phyloP scores from a whole-genome alignment of 768 basidiomycete species.

The Pisolithus marmoratus region DNA sequence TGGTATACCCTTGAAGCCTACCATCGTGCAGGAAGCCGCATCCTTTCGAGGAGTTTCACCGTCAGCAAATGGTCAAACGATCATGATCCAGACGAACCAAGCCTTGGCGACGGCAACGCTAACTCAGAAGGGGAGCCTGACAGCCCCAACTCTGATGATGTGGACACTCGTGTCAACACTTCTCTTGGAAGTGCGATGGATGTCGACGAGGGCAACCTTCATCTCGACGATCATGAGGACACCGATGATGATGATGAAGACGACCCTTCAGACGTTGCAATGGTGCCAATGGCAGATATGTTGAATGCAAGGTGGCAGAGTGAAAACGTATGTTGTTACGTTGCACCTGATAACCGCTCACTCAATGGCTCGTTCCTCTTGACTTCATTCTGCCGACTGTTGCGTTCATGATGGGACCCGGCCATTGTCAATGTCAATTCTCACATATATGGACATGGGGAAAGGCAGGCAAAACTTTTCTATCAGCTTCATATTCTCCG shows the following conservation, averaged over 20 bases:
- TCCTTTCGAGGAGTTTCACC: slow-evolving; percentile 89
- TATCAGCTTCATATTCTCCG: slow-evolving; percentile 65
- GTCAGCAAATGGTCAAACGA: slow-evolving; percentile 54
- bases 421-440: not conserved
- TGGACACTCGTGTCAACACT: slow-evolving; percentile 19
- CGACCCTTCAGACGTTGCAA: slow-evolving; percentile 63
- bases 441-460: not conserved
- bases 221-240: slow-evolving; percentile 36
- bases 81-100: slow-evolving; percentile 24
- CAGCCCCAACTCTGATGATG: slow-evolving; percentile 23
- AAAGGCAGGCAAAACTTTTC: slow-evolving; percentile 72
- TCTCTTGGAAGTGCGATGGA: slow-evolving; percentile 24
- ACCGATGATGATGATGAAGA: slow-evolving; percentile 49
- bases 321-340: slow-evolving; percentile 63
- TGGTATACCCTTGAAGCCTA: slow-evolving; percentile 69
- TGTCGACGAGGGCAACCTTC: slow-evolving; percentile 26
- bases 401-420: not conserved
- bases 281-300: slow-evolving; percentile 97
- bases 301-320: slow-evolving; percentile 83
- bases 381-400: not conserved
- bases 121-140: slow-evolving; percentile 32
- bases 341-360: not conserved
- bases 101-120: slow-evolving; percentile 18
- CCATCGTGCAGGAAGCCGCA: slow-evolving; percentile 87
- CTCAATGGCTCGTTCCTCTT: not conserved